Evolutionary conservation across 73 alveolate species (phyloP).

Genomic region (Durusdinium trenchii): DNA sequence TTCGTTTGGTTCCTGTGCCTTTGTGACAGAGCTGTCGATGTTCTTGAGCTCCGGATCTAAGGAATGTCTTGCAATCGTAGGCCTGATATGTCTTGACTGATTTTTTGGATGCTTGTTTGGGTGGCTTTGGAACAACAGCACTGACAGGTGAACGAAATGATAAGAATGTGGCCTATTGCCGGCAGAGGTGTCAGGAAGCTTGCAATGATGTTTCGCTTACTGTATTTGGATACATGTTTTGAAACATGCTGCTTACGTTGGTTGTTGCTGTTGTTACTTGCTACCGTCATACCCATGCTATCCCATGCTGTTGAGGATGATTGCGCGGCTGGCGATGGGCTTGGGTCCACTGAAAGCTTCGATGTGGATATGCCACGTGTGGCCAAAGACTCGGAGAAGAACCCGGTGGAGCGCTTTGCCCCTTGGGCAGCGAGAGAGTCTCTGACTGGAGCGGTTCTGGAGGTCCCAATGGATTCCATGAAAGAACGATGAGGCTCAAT

Average conservation of each 20-base stretch:
- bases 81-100: background rate
- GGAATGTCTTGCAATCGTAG: conserved; percentile 92
- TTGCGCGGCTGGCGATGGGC: conserved; percentile 95
- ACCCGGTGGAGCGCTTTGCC: conserved; percentile 67
- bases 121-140: background rate
- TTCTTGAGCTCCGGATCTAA: background rate
- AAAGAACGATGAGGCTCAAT: background rate
- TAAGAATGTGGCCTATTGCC: conserved; percentile 70
- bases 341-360: conserved; percentile 69
- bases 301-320: conserved; percentile 54
- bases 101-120: background rate
- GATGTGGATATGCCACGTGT: conserved; percentile 56
- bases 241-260: background rate
- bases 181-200: conserved; percentile 46
- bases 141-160: conserved; percentile 23
- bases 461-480: background rate
- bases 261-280: background rate
- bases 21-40: too few species aligned
- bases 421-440: background rate
- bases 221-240: background rate
- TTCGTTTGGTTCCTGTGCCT: too few species aligned
- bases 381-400: conserved; percentile 65
- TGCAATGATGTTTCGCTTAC: background rate
- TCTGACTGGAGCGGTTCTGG: background rate
- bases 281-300: background rate